Base-by-base conservation (phyloP, 2,329 filamentous ascomycete species). In the Aspergillus aculeatus region DNA sequence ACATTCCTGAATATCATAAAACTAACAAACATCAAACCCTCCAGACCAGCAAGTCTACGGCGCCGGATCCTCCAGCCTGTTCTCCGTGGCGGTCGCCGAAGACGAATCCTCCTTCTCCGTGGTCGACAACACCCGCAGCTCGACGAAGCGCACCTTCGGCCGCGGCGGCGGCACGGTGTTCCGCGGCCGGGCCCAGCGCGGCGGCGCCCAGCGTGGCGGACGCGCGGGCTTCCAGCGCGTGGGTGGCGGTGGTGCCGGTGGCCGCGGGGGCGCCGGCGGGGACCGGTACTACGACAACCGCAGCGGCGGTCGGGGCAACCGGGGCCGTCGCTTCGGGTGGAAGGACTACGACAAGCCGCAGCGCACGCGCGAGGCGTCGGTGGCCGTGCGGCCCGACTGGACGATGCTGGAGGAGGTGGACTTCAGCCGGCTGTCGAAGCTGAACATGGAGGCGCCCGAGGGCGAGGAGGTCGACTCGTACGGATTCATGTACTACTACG, bases 281-380 rank as follows among this genome's bases (percentile, higher is more conserved):
- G 83, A 84, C 65, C 80, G 82, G 63, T 83, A 83, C 68, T 91
- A 92, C 73, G 90, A 95, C 71, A 86, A 86, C 73, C 84, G 88
- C 63, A 83, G 84, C 62, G 89, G 84, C 56, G 84, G 88, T 57
- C 87, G 89, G 69, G 87, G 88, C 70, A 87, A 87, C 50, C 82
- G 90, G 66, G 88, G 91, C 62, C 89, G 95, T 68, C 88, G 95
- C 69, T 97, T 97, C 73, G 95, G 95, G 75, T 98, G 95, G 94
- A 96, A 95, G 81, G 95, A 99, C 77, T 96, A 92, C 76, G 95
- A 99, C 82, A 98, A 98, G 87, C 95, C 95, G 62, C 87, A 94
- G 77, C 89, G 95, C 72, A 97, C 96, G 80, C 91, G 95, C 62
- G 95, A 99, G 81, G 90, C 94, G 11, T 96, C 92, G 38, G 91